These are phyloP conservation scores for Sclerotinia nivalis DNA, from an alignment of 2,329 filamentous ascomycete species.

Conservation along the genomic window DNA sequence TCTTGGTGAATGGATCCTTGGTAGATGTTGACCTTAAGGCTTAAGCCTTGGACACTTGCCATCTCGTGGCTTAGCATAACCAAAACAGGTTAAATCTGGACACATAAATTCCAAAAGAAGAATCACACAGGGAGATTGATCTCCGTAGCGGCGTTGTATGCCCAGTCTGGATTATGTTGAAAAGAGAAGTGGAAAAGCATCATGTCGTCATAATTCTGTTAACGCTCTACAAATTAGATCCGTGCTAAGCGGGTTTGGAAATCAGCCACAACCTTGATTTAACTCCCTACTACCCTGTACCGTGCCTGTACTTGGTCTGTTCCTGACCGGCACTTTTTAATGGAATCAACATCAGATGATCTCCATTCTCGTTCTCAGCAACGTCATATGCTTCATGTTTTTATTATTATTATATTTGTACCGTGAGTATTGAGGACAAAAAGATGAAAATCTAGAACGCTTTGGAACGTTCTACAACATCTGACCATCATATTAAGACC, in stretches of 20 bases:
- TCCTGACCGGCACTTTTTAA: neutral
- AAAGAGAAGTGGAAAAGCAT: neutral
- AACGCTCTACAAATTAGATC: neutral
- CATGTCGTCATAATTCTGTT: neutral
- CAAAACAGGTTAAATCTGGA: neutral
- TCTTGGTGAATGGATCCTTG: neutral
- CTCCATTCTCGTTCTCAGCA: neutral
- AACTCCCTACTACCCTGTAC: neutral
- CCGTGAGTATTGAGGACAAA: too few species aligned
- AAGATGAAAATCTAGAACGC: neutral
- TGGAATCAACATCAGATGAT: neutral
- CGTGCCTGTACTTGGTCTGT: neutral
- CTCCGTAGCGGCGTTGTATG: neutral
- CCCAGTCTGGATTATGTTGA: neutral
- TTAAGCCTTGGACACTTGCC: neutral
- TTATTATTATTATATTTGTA: neutral
- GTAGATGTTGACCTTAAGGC: neutral
- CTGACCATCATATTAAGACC: too few species aligned
- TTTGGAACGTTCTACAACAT: neutral
- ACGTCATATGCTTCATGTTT: neutral
- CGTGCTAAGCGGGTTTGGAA: neutral
- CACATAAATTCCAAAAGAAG: neutral
- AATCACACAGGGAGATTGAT: neutral
- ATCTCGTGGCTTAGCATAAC: neutral
- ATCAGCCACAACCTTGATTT: conserved; percentile 16